Conservation (phyloP, 176 grass and related monocot genomes). For the Ananas comosus region DNA sequence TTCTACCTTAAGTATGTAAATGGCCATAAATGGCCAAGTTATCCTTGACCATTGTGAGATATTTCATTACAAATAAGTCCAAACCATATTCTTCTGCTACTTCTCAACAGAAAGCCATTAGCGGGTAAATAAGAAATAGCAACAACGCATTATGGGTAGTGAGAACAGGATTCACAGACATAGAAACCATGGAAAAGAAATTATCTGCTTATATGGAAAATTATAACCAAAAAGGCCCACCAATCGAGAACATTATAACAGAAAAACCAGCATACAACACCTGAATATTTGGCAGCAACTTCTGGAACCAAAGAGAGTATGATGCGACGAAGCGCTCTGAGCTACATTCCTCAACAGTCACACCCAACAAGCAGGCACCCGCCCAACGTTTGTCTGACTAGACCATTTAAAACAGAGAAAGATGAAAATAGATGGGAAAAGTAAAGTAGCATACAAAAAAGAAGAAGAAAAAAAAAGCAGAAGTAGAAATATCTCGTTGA, state of each 20-base stretch:
- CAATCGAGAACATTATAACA: background rate
- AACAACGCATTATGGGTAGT: no score
- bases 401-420: slow-evolving; percentile 5
- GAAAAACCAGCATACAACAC: slow-evolving; percentile 4
- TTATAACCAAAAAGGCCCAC: background rate
- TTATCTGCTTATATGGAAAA: no score
- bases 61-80: no score
- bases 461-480: slow-evolving; percentile 1
- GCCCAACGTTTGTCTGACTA: slow-evolving; percentile 40
- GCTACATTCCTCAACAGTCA: slow-evolving; percentile 32
- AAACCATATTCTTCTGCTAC: no score
- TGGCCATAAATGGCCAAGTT: no score
- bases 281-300: slow-evolving; percentile 36
- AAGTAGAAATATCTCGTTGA: background rate
- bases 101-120: no score
- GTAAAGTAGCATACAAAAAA: slow-evolving; percentile 4
- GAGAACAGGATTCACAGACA: no score
- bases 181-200: no score
- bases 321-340: slow-evolving; percentile 22
- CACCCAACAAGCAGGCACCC: slow-evolving; percentile 33
- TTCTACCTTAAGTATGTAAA: no score
- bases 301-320: slow-evolving; percentile 39
- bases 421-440: background rate
- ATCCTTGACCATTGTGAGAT: no score
- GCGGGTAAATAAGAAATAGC: no score